Evolutionary conservation across 2,329 filamentous ascomycete species (phyloP).

Genomic region (Aspergillus spinulosporus): DNA sequence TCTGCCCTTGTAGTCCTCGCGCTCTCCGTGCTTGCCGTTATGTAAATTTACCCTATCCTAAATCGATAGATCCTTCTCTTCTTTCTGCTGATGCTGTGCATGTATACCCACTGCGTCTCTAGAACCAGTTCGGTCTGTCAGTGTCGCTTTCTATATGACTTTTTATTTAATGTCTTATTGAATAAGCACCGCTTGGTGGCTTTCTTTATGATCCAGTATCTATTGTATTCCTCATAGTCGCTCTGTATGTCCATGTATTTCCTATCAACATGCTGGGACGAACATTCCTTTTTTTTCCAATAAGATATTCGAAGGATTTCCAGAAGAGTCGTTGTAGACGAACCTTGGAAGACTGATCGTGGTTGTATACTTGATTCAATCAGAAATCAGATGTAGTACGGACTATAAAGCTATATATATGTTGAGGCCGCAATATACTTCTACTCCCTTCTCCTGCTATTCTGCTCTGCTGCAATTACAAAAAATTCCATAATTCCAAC

Average conservation of each 20-base stretch:
- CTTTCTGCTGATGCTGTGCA: not conserved
- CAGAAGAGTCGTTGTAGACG: no score
- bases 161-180: not conserved
- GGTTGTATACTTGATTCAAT: no score
- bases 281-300: not conserved
- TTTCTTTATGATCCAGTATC: not conserved
- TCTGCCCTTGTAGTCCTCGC: constrained; percentile 14
- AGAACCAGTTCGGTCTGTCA: not conserved
- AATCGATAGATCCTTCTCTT: constrained; percentile 2
- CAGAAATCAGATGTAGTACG: no score
- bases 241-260: not conserved
- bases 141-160: constrained; percentile 1
- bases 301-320: no score
- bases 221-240: not conserved
- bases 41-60: constrained; percentile 12
- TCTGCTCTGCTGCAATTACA: no score
- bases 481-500: no score
- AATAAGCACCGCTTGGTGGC: not conserved
- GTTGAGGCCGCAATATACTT: no score
- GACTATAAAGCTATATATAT: no score
- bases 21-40: constrained; percentile 17
- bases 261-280: not conserved
- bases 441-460: no score
- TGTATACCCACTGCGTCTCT: not conserved
- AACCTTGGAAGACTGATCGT: no score